Conservation (phyloP, 2,329 filamentous ascomycete genomes). For the Colletotrichum chlorophyti region DNA sequence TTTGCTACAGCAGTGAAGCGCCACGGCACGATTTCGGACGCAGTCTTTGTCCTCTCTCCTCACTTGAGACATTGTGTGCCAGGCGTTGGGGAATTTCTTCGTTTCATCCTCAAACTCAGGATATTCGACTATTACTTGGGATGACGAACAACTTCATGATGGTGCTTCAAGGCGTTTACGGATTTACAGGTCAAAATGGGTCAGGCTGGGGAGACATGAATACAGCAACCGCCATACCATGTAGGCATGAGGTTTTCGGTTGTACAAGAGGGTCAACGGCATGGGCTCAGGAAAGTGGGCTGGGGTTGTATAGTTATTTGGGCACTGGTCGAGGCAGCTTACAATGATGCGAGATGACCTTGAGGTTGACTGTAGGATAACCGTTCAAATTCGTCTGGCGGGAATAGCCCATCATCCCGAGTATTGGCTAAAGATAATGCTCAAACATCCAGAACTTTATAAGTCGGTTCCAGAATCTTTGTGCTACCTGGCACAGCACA, state of each 20-base stretch:
- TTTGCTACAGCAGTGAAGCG: neutral
- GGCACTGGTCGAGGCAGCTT: neutral
- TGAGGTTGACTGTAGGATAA: slow-evolving; percentile 1
- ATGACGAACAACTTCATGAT: slow-evolving; percentile 25
- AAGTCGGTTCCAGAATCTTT: too few relatives aligned
- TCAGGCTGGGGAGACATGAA: neutral
- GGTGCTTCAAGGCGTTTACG: slow-evolving; percentile 20
- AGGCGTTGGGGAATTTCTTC: slow-evolving; percentile 19
- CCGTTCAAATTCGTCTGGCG: neutral
- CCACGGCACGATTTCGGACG: neutral
- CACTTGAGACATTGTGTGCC: neutral
- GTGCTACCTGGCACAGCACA: too few relatives aligned
- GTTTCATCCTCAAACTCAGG: slow-evolving; percentile 11
- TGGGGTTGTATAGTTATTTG: slow-evolving; percentile 4
- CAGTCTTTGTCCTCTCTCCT: neutral
- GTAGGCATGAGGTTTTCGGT: neutral
- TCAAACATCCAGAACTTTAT: slow-evolving; percentile 22
- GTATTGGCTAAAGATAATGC: slow-evolving; percentile 28
- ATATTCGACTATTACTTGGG: slow-evolving; percentile 1
- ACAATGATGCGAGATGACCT: neutral
- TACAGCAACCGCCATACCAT: neutral
- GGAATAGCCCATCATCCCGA: neutral
- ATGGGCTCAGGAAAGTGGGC: neutral
- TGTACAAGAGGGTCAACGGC: neutral
- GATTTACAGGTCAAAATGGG: slow-evolving; percentile 11